Evolutionary conservation across 192 early-diverging fungal genomes (phyloP), one percentile per base, ranked within the genome.

Genomic region (Backusella westeae): DNA sequence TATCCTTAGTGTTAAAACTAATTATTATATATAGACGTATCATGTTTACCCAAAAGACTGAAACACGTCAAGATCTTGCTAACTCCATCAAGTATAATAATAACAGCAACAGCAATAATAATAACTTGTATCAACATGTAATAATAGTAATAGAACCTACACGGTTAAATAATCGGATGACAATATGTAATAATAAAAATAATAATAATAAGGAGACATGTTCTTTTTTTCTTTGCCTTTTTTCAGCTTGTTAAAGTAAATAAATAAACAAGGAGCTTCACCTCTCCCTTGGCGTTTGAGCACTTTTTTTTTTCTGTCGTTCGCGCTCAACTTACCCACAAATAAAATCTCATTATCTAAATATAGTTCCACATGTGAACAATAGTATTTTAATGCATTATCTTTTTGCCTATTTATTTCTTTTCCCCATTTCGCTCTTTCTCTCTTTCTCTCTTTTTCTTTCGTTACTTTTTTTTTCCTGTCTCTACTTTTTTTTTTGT

Each of bases 121-220:
- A 39, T 39, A 39, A 53, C 49, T 53, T 19, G n/a, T 63, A 63
- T 23, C 21, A 56, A 56, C 19, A 29, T 63, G 56, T 63, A 63
- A 63, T 63, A 26, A 59, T 59, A 59, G 23, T 59, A 59, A 23
- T 59, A 26, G 12, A 63, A 63, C 10, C 1, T 26, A 23, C 8
- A 63, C 56, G 56, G 56, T 63, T 63, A 63, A 63, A 63, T 63
- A 29, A 63, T 63, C 56, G 56, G 56, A 63, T 29, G n/a, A 3
- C n/a, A 23, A 44, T 44, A 44, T 49, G 46, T 49, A 49, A 49
- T 44, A 44, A 44, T 44, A 44, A 44, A 44, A 56, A 56, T 23
- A 63, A 63, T 63, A 63, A 63, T 63, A 63, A 63, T 29, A 63
- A 63, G 56, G 56, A 63, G 56, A 26, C 23, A 6, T 49, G 46